A percentile compares a stretch with the other conserved stretches of the same genome.
phyloP scores from a whole-genome alignment of 306 rosid species.

The Fragaria nilgerrensis region DNA sequence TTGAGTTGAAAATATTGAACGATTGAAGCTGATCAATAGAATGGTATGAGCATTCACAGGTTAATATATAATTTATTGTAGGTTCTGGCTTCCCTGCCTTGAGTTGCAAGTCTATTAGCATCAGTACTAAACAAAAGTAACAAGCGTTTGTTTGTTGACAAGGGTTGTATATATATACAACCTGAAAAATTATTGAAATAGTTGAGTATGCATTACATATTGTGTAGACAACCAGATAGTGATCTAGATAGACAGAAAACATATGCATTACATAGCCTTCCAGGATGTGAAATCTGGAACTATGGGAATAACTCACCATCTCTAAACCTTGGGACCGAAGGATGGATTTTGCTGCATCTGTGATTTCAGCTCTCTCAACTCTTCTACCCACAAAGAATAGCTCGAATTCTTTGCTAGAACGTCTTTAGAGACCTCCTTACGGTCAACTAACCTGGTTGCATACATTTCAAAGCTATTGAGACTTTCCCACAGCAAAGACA shows the following conservation, averaged over 20 bases:
- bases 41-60: slow-evolving; percentile 32
- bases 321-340: slow-evolving; percentile 17
- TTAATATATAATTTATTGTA: neutral
- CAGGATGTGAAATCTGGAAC: neutral
- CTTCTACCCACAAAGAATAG: slow-evolving; percentile 55
- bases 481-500: slow-evolving; percentile 37
- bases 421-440: slow-evolving; percentile 69
- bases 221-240: neutral
- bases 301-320: slow-evolving; percentile 28
- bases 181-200: neutral
- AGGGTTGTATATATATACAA: neutral
- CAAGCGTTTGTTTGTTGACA: neutral
- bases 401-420: slow-evolving; percentile 73
- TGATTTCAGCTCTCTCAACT: slow-evolving; percentile 43
- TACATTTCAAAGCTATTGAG: slow-evolving; percentile 53
- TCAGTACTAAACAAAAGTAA: neutral
- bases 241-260: neutral
- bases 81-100: neutral
- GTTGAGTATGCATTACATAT: neutral
- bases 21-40: slow-evolving; percentile 33
- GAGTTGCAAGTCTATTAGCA: neutral
- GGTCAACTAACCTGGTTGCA: slow-evolving; percentile 45
- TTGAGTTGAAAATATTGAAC: slow-evolving; percentile 45
- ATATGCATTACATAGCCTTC: neutral
- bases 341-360: slow-evolving; percentile 30